Evolutionary conservation across 176 grass and related monocot genomes (phyloP).

Genomic region (Carex cristatella): DNA sequence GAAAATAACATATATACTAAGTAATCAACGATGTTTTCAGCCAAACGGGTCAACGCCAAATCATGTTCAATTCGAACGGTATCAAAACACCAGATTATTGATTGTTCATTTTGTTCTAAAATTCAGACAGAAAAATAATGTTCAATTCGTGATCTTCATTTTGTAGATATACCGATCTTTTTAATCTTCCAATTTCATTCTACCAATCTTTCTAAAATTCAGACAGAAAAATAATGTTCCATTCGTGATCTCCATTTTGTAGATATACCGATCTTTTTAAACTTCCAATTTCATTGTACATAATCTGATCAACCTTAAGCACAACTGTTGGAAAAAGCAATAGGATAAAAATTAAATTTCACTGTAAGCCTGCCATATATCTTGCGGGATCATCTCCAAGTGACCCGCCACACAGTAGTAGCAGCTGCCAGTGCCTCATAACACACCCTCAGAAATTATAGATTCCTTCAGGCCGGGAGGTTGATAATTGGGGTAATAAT

Average conservation of each 20-base stretch:
- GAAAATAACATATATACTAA: no score
- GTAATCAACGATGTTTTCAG: no score
- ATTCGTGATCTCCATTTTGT: neutral
- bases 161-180: neutral
- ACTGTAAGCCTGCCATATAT: neutral
- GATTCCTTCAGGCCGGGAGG: neutral
- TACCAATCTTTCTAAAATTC: neutral
- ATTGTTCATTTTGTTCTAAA: neutral
- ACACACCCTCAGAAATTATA: neutral
- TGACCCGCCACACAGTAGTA: neutral
- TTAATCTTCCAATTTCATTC: neutral
- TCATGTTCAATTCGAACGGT: neutral
- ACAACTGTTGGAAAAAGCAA: neutral
- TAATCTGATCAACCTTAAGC: neutral
- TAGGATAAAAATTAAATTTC: neutral
- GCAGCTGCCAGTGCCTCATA: neutral
- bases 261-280: neutral
- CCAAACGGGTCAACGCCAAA: no score
- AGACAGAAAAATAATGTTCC: neutral
- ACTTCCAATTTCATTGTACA: neutral
- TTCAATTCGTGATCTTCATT: neutral
- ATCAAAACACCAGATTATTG: neutral
- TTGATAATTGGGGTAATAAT: constrained; percentile 15
- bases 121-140: neutral
- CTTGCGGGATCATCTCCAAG: neutral